Evolutionary conservation across 352 stramenopile genomes (phyloP).

Genomic region (Globisporangium spiculum): DNA sequence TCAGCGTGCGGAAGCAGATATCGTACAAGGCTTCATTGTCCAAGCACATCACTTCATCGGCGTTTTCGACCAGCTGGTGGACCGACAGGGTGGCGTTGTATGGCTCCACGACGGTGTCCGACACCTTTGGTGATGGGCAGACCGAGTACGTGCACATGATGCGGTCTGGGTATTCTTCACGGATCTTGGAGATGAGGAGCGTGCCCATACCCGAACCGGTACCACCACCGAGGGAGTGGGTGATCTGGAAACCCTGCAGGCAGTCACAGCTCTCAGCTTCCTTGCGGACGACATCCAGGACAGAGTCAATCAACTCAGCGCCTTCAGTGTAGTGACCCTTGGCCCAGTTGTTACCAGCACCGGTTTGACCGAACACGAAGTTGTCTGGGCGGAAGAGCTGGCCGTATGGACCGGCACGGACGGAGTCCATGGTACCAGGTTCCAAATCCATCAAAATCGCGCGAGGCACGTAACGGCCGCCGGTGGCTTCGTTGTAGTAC

Average conservation of each 20-base stretch:
- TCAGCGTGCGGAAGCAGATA: constrained; percentile 99
- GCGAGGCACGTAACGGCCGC: constrained; percentile 96
- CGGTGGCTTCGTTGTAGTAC: constrained; percentile 99
- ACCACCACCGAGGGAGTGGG: constrained; percentile 98
- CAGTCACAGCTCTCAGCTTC: constrained; percentile 98
- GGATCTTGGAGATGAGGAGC: constrained; percentile 95
- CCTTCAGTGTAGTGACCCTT: constrained; percentile 99
- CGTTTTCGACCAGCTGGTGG: constrained; percentile 99
- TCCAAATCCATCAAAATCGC: constrained; percentile 99
- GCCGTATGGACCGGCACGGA: constrained; percentile 94
- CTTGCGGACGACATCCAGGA: constrained; percentile 98
- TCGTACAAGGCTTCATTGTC: constrained; percentile 99
- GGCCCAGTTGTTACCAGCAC: constrained; percentile 99
- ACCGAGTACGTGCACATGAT: constrained; percentile 99
- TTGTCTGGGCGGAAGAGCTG: constrained; percentile 99
- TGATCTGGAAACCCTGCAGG: constrained; percentile 99
- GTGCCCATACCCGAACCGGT: constrained; percentile 99
- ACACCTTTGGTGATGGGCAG: constrained; percentile 97
- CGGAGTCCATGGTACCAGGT: constrained; percentile 98
- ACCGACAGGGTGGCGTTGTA: constrained; percentile 99
- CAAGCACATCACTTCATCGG: constrained; percentile 99
- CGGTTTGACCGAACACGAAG: constrained; percentile 98
- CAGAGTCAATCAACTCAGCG: constrained; percentile 97
- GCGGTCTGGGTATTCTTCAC: constrained; percentile 97
- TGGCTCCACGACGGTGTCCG: constrained; percentile 98